Evolutionary conservation across 257 asterid genomes (phyloP), one percentile per base, ranked within the genome.

Genomic region (Lithospermum erythrorhizon): DNA sequence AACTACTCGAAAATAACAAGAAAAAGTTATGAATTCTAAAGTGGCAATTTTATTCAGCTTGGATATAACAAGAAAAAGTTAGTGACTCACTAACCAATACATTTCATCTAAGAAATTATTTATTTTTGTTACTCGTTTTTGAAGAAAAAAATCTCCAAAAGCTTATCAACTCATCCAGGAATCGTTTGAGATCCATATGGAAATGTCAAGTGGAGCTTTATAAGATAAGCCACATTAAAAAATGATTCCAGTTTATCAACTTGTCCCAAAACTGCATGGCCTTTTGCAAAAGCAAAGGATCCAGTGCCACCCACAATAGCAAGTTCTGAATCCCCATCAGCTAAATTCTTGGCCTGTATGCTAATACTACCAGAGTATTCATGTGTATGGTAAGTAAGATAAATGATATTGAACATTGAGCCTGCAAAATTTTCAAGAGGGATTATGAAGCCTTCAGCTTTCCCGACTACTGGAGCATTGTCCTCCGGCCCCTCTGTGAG

Each of bases 291-390:
- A 18, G 95, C 96, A 72, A 87, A 90, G 3, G 87, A 80, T 0
- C 90, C 96, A 2, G 96, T 90, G n/a, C 97, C 97, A 19, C 96
- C 96, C 24, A 90, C 88, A 57, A 90, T 89, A 52, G 19, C 63
- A 27, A 87, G 68, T 58, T 78, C 78, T 68, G 78, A 81, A 30
- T 80, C 73, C 32, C 81, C 81, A 32, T 74, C 67, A 0, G 47
- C 74, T 29, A 89, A 57, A 65, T 77, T 83, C 73, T 72, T 83
- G 22, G 94, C 94, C 61, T 76, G 74, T 9, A 90, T 55, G 6
- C 95, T 76, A 14, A 87, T 66, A 41, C 95, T 87, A 4, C 96
- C 97, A 0, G 85, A 72, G 63, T 71, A 73, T 65, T 82, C 71
- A 21, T 37, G 66, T 0, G 83, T 65, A 35, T 77, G 61, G 58